Percentiles rank a stretch among this genome's conserved stretches.
Conservation (phyloP, 345 rosid genomes). For the Geranium rotundifolium region DNA sequence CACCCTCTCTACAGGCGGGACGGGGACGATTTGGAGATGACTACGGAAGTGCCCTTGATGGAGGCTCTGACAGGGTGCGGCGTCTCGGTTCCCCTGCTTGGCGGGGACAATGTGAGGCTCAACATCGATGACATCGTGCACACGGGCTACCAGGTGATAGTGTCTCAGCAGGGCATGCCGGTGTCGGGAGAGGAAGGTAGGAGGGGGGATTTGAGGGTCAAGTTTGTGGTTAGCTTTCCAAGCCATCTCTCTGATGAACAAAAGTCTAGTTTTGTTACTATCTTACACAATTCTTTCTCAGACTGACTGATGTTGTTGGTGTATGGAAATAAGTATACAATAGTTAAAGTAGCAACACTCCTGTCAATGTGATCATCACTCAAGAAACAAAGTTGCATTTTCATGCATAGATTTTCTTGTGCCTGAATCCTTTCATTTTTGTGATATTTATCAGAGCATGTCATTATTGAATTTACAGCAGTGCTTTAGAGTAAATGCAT, state of each 20-base stretch:
- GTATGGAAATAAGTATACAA: no score
- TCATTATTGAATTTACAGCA: no score
- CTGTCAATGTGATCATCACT: no score
- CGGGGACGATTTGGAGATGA: constrained; percentile 57
- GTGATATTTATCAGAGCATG: no score
- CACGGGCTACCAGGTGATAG: constrained; percentile 40
- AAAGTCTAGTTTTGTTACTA: constrained; percentile 25
- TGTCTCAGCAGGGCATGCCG: constrained; percentile 67
- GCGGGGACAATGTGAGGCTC: constrained; percentile 32
- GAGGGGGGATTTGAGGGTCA: constrained; percentile 50
- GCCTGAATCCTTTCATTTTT: no score
- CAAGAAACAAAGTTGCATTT: no score
- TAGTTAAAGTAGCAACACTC: no score
- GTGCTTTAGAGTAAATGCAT: no score
- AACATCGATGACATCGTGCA: constrained; percentile 35
- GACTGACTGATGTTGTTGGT: no score
- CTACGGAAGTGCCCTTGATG: constrained; percentile 41
- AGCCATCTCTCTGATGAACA: constrained; percentile 35
- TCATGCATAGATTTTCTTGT: no score
- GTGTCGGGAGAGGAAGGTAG: constrained; percentile 30
- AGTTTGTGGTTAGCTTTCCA: constrained; percentile 44
- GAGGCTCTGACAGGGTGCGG: constrained; percentile 57
- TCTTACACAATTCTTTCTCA: constrained; percentile 30
- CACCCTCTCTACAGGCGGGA: constrained; percentile 46
- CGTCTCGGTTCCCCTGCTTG: constrained; percentile 43